A percentile compares a stretch with the other conserved stretches of the same genome.
Conservation (phyloP, 345 rosid species). For the Rhizophora apiculata region DNA sequence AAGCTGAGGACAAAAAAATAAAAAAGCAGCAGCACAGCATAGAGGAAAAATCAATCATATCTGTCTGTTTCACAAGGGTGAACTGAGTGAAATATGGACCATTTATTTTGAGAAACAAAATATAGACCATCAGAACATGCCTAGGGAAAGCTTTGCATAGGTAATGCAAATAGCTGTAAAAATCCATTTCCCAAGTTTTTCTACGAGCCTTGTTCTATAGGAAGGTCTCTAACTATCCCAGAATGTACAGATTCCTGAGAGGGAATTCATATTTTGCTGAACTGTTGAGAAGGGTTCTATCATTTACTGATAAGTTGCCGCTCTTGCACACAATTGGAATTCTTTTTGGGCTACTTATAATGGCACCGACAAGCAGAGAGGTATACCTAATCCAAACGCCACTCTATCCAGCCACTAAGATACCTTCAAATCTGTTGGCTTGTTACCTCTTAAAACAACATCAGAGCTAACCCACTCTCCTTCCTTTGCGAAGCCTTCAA, state of each 20-base stretch:
- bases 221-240: no score
- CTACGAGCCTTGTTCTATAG: neutral
- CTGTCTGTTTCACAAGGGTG: no score
- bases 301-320: neutral
- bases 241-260: no score
- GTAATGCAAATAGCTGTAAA: no score
- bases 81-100: no score
- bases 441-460: neutral
- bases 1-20: neutral
- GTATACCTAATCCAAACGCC: neutral
- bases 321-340: neutral
- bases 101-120: no score
- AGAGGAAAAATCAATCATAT: no score
- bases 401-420: neutral
- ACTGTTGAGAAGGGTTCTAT: no score
- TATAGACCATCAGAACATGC: no score
- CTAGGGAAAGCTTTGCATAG: no score
- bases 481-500: conserved; percentile 18
- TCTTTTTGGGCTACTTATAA: neutral
- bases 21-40: neutral
- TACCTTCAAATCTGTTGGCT: neutral
- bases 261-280: no score
- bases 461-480: conserved; percentile 8
- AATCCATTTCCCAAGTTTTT: neutral
- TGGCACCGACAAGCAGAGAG: neutral